These are phyloP conservation scores for Backusella psychrophila DNA, from an alignment of 192 early-diverging fungal species.

Conservation along the genomic window DNA sequence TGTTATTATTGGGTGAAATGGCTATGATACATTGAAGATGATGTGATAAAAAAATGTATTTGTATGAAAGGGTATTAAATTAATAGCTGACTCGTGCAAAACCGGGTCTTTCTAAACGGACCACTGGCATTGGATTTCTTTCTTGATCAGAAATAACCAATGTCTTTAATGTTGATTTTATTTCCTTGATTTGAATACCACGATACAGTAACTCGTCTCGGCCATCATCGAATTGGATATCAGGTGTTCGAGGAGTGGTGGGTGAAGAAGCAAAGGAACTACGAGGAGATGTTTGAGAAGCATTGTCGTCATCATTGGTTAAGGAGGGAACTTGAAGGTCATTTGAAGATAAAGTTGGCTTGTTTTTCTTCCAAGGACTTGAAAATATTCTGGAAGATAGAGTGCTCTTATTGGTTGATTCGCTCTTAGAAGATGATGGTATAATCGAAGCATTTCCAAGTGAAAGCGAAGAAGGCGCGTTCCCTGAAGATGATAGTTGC, in stretches of 20 bases:
- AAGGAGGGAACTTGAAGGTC: not conserved
- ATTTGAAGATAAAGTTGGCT: not conserved
- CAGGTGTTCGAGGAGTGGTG: not conserved
- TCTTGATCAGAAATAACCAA: constrained; percentile 33
- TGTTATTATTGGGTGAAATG: not conserved
- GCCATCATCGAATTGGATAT: constrained; percentile 20
- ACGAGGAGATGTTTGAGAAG: not conserved
- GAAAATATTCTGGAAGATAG: not conserved
- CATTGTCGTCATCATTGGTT: not conserved
- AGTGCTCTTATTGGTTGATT: not conserved
- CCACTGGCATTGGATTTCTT: constrained; percentile 23
- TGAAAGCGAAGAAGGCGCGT: constrained; percentile 29
- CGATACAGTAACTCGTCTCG: constrained; percentile 30
- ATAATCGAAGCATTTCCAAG: constrained; percentile 36
- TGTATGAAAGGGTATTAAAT: not conserved
- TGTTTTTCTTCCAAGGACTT: not conserved
- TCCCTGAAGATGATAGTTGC: constrained; percentile 19
- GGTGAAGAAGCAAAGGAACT: constrained; percentile 7
- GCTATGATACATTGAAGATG: not conserved
- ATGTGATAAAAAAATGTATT: too few relatives aligned
- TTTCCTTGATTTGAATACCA: constrained; percentile 39
- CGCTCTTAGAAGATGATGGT: not conserved
- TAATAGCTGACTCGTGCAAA: constrained; percentile 30
- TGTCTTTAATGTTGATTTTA: constrained; percentile 38
- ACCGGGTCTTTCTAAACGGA: constrained; percentile 32